Evolutionary conservation across 2,329 filamentous ascomycete species (phyloP).

Genomic region (Emericellopsis cladophorae): DNA sequence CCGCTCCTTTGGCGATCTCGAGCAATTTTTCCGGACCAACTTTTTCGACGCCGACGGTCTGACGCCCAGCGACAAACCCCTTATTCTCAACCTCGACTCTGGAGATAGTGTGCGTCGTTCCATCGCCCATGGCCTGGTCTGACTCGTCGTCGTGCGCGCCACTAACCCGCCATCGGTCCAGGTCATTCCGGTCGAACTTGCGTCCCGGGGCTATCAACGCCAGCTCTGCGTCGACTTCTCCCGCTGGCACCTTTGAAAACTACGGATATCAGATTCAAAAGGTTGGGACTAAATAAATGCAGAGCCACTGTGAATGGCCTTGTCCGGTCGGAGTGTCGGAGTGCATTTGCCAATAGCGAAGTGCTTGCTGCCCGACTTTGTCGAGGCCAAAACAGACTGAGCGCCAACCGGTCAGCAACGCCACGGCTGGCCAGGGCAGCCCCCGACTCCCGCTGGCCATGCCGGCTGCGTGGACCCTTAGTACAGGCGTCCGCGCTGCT

Average conservation of each 20-base stretch:
- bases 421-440: too few species aligned
- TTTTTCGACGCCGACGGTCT: slow-evolving; percentile 18
- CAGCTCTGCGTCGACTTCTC: slow-evolving; percentile 48
- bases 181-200: slow-evolving; percentile 37
- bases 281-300: too few species aligned
- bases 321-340: too few species aligned
- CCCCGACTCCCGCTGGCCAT: too few species aligned
- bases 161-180: slow-evolving; percentile 11
- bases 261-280: too few species aligned
- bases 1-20: slow-evolving; percentile 30
- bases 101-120: slow-evolving; percentile 37
- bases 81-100: slow-evolving; percentile 42
- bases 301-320: too few species aligned
- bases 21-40: slow-evolving; percentile 29
- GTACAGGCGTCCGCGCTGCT: too few species aligned
- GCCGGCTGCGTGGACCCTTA: too few species aligned
- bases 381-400: too few species aligned
- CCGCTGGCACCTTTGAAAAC: not conserved
- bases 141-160: not conserved
- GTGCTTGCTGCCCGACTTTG: too few species aligned
- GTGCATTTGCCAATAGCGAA: too few species aligned
- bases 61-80: slow-evolving; percentile 16
- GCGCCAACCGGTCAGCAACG: too few species aligned
- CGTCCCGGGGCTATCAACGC: slow-evolving; percentile 30
- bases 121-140: not conserved